Percentiles rank a stretch among this genome's conserved stretches.
Conservation (phyloP, 2,329 filamentous ascomycete genomes). For the Ophiostoma australiae region DNA sequence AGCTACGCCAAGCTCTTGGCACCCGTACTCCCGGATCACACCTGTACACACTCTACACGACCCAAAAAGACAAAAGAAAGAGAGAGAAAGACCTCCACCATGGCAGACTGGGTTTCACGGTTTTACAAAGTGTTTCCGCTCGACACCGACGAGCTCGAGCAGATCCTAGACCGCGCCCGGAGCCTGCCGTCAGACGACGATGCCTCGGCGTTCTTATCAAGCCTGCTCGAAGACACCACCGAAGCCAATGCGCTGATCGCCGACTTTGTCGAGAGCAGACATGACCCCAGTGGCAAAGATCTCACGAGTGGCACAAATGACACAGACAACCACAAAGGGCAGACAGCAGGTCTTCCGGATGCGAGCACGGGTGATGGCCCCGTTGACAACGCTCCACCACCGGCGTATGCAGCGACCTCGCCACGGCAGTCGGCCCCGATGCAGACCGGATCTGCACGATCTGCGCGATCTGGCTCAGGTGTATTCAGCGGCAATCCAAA, state of each 20-base stretch:
- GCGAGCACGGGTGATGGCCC: not conserved
- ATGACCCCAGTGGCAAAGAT: not conserved
- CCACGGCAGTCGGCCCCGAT: not conserved
- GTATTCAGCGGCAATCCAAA: not conserved
- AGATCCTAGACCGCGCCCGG: slow-evolving; percentile 17
- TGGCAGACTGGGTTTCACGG: slow-evolving; percentile 6
- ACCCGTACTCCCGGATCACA: not conserved
- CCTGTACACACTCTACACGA: not conserved
- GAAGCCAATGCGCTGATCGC: slow-evolving; percentile 20
- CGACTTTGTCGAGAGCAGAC: slow-evolving; percentile 18
- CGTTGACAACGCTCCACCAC: slow-evolving; percentile 12
- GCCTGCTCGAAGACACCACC: slow-evolving; percentile 20
- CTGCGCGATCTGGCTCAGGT: not conserved
- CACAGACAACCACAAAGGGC: not conserved
- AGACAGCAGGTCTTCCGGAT: not conserved
- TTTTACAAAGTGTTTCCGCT: slow-evolving; percentile 23
- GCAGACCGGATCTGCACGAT: not conserved
- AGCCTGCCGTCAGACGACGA: slow-evolving; percentile 17
- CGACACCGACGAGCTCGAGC: slow-evolving; percentile 20
- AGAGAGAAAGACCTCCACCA: not conserved
- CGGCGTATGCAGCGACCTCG: not conserved
- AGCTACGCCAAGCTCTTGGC: slow-evolving; percentile 11
- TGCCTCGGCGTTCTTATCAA: slow-evolving; percentile 16
- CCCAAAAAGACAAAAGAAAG: not conserved
- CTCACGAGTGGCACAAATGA: not conserved